Conservation (phyloP, 441 rosid genomes). For the Biscutella laevigata region DNA sequence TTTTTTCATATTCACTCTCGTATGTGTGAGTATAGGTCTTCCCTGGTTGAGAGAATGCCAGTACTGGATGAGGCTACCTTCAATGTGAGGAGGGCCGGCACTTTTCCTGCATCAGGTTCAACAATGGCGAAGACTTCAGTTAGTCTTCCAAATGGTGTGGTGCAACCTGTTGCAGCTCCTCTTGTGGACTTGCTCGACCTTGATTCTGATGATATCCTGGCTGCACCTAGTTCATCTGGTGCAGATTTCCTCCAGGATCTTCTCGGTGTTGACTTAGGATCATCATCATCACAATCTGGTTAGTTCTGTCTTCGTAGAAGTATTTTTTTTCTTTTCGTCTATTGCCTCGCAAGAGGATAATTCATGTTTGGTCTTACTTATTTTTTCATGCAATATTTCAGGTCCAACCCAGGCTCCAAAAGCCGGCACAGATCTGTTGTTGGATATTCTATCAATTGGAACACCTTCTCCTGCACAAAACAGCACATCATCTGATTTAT, state of each 20-base stretch:
- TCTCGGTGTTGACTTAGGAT: constrained; percentile 61
- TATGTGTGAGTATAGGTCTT: constrained; percentile 55
- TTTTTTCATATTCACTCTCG: constrained; percentile 6
- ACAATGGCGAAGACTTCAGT: constrained; percentile 45
- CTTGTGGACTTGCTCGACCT: constrained; percentile 87
- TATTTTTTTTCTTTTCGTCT: no score
- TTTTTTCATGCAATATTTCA: constrained; percentile 19
- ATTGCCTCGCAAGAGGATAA: not conserved
- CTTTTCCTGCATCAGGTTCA: constrained; percentile 60
- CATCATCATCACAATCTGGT: constrained; percentile 60
- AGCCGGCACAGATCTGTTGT: constrained; percentile 68
- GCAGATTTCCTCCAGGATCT: constrained; percentile 86
- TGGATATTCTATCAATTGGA: constrained; percentile 88
- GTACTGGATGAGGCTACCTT: constrained; percentile 93
- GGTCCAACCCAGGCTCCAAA: constrained; percentile 57
- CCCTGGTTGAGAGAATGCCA: constrained; percentile 96
- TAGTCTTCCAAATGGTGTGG: constrained; percentile 84
- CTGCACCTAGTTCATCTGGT: constrained; percentile 73
- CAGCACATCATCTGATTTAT: constrained; percentile 48
- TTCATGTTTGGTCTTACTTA: no score
- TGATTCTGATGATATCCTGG: constrained; percentile 67
- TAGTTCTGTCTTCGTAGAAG: no score
- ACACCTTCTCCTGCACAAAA: constrained; percentile 47
- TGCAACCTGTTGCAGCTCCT: constrained; percentile 64
- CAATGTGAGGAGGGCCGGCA: constrained; percentile 77